phyloP scores from a whole-genome alignment of 2,329 filamentous ascomycete genomes.

The Stagonosporopsis vannaccii region DNA sequence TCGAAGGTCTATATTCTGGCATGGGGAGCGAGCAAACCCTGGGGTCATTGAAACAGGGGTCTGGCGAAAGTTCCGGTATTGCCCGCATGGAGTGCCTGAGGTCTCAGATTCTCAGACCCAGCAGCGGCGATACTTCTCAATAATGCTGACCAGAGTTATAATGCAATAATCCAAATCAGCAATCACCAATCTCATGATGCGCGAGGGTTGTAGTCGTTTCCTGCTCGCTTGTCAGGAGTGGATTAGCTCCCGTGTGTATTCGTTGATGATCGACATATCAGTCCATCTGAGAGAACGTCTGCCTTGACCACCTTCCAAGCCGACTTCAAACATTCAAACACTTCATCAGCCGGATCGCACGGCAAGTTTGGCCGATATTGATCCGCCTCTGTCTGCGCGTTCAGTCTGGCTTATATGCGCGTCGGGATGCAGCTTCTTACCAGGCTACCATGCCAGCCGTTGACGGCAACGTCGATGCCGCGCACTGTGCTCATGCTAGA shows the following conservation, averaged over 20 bases:
- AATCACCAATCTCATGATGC: not conserved
- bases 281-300: not conserved
- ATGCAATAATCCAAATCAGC: not conserved
- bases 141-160: not conserved
- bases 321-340: slow-evolving; percentile 2
- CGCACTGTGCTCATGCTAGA: not conserved
- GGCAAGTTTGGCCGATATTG: not conserved
- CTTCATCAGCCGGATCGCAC: slow-evolving; percentile 3
- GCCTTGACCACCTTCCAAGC: slow-evolving; percentile 9
- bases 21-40: not conserved
- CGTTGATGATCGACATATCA: slow-evolving; percentile 13
- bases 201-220: not conserved
- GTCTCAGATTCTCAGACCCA: not conserved
- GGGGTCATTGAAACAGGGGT: slow-evolving; percentile 15
- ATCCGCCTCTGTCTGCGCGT: not conserved
- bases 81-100: slow-evolving; percentile 1
- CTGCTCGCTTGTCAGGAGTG: slow-evolving; percentile 4
- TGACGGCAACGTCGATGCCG: not conserved
- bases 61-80: not conserved
- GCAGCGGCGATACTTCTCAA: not conserved
- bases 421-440: not conserved
- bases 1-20: not conserved
- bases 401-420: not conserved
- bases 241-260: slow-evolving; percentile 4
- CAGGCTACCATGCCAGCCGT: not conserved